Percentiles rank a stretch among this genome's conserved stretches.
phyloP scores from a whole-genome alignment of 2,329 filamentous ascomycete species.

The Aspergillus chevalieri region DNA sequence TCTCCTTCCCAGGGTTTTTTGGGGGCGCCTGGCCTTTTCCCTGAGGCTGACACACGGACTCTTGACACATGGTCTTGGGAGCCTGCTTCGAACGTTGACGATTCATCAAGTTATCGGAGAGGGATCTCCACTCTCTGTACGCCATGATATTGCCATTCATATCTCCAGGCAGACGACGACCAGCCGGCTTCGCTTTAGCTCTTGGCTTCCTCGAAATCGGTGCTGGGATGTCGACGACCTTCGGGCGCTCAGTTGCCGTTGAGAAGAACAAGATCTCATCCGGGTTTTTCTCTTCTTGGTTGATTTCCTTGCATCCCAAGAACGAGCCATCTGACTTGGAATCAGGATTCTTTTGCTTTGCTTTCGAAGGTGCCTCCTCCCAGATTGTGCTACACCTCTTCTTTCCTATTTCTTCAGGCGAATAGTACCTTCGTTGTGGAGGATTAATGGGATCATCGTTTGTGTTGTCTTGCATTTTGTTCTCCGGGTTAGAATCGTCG shows the following conservation, averaged over 20 bases:
- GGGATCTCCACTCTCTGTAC: conserved; percentile 23
- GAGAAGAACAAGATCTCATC: conserved; percentile 34
- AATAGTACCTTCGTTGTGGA: conserved; percentile 25
- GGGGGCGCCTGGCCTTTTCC: conserved; percentile 12
- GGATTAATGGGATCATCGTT: conserved; percentile 5
- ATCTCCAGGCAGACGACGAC: conserved; percentile 5
- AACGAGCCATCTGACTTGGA: conserved; percentile 30
- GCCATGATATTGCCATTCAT: conserved; percentile 14
- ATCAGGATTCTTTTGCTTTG: conserved; percentile 14
- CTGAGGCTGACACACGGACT: conserved; percentile 11
- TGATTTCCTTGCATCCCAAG: conserved; percentile 37
- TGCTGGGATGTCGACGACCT: conserved; percentile 16
- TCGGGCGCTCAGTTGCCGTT: conserved; percentile 18
- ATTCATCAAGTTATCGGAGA: conserved; percentile 31
- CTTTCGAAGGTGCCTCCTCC: conserved; percentile 23
- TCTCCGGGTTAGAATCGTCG: conserved; percentile 6
- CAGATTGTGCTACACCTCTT: conserved; percentile 31
- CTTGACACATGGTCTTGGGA: conserved; percentile 19
- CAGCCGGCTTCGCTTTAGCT: conserved; percentile 10
- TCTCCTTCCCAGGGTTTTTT: conserved; percentile 20
- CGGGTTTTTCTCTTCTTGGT: conserved; percentile 27
- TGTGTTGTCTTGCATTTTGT: conserved; percentile 3
- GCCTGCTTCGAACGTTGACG: conserved; percentile 29
- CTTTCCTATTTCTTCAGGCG: conserved; percentile 35
- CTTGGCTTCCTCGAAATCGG: conserved; percentile 17